These are phyloP conservation scores for Phyllosticta citriasiana DNA, from an alignment of 2,329 filamentous ascomycete genomes.

Conservation along the genomic window DNA sequence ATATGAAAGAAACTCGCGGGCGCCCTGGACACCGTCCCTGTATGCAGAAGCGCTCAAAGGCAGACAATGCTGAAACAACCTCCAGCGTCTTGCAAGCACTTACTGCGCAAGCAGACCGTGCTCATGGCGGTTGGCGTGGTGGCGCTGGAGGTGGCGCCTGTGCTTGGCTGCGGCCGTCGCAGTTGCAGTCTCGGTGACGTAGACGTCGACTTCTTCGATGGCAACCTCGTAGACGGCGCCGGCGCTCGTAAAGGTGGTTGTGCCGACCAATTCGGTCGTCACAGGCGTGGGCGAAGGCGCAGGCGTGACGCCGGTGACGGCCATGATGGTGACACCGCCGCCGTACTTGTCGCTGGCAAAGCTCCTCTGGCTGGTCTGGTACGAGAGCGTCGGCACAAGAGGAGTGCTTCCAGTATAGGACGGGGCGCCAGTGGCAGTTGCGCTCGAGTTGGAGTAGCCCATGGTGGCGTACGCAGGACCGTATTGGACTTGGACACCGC, in stretches of 20 bases:
- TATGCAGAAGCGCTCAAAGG: background rate
- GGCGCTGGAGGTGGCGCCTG: slow-evolving; percentile 21
- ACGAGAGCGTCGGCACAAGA: slow-evolving; percentile 24
- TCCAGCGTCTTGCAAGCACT: background rate
- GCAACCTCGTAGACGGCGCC: slow-evolving; percentile 36
- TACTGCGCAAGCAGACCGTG: slow-evolving; percentile 8
- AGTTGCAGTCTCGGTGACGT: slow-evolving; percentile 26
- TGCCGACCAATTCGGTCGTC: slow-evolving; percentile 22
- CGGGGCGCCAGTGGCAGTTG: slow-evolving; percentile 5
- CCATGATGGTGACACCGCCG: slow-evolving; percentile 25
- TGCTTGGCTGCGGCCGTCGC: slow-evolving; percentile 16
- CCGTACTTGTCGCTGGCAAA: slow-evolving; percentile 23
- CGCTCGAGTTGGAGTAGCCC: slow-evolving; percentile 16
- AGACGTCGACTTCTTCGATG: slow-evolving; percentile 34
- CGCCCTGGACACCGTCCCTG: background rate
- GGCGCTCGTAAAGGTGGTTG: slow-evolving; percentile 32
- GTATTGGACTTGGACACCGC: slow-evolving; percentile 44
- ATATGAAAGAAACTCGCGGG: background rate
- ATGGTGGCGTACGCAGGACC: slow-evolving; percentile 33
- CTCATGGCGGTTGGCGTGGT: slow-evolving; percentile 18
- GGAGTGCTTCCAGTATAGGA: slow-evolving; percentile 14
- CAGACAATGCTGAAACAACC: background rate
- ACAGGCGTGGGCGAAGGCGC: slow-evolving; percentile 9
- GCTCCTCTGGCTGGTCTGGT: slow-evolving; percentile 20
- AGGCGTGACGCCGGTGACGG: slow-evolving; percentile 14